phyloP scores from a whole-genome alignment of 2,329 filamentous ascomycete species.

The Calonectria honghensis region DNA sequence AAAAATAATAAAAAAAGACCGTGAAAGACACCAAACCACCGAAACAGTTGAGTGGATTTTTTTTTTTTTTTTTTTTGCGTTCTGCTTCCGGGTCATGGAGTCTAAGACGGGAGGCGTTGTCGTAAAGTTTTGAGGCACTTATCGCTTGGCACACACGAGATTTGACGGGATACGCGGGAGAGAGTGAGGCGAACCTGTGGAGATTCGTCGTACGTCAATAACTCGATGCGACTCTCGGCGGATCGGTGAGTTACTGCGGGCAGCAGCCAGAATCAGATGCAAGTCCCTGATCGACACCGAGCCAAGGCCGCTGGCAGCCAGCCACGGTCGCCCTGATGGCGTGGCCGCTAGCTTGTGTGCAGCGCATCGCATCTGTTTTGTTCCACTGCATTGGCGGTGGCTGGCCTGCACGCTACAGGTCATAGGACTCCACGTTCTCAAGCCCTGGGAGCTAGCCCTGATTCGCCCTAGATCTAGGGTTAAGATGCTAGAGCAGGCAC shows the following conservation, averaged over 20 bases:
- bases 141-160: conserved; percentile 23
- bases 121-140: conserved; percentile 27
- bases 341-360: conserved; percentile 38
- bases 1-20: conserved; percentile 7
- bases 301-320: conserved; percentile 28
- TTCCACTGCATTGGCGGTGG: conserved; percentile 35
- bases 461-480: conserved; percentile 28
- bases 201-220: conserved; percentile 48
- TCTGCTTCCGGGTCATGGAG: conserved; percentile 11
- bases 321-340: conserved; percentile 36
- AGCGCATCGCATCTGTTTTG: conserved; percentile 37
- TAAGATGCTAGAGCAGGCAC: conserved; percentile 18
- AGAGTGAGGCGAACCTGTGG: conserved; percentile 40
- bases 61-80: background rate
- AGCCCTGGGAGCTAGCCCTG: conserved; percentile 26
- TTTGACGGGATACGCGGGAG: conserved; percentile 15
- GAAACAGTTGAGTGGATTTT: background rate
- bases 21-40: background rate
- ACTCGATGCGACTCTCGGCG: conserved; percentile 48
- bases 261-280: conserved; percentile 28
- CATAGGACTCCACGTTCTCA: conserved; percentile 33
- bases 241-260: conserved; percentile 41
- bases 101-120: conserved; percentile 23
- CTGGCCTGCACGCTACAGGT: conserved; percentile 34
- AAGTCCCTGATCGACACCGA: conserved; percentile 53